Conservation (phyloP, 2,329 filamentous ascomycete species). For the Tolypocladium endophyticum region DNA sequence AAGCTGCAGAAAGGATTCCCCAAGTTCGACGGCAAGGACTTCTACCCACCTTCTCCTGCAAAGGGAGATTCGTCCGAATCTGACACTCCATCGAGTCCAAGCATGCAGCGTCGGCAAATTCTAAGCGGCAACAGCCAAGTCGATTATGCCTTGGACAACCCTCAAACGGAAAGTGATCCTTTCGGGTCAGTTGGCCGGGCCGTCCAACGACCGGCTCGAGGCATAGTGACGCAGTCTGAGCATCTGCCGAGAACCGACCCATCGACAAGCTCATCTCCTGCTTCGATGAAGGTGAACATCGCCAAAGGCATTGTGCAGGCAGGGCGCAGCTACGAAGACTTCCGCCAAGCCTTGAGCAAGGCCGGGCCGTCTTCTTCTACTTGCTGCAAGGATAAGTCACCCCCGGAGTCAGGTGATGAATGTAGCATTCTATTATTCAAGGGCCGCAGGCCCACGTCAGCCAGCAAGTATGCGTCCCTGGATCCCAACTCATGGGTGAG, state of each 20-base stretch:
- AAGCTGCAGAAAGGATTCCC: constrained; percentile 42
- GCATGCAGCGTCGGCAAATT: not conserved
- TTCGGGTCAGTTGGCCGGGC: constrained; percentile 9
- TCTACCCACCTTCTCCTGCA: constrained; percentile 46
- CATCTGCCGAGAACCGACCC: constrained; percentile 13
- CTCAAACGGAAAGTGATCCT: constrained; percentile 9
- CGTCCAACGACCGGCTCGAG: constrained; percentile 9
- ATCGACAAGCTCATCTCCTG: constrained; percentile 9
- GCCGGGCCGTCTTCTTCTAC: constrained; percentile 1
- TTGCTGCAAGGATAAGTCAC: constrained; percentile 12
- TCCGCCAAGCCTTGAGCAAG: constrained; percentile 12
- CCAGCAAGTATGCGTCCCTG: constrained; percentile 17
- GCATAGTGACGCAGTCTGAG: constrained; percentile 22
- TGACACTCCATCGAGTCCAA: not conserved
- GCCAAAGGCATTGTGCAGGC: constrained; percentile 12
- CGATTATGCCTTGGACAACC: not conserved
- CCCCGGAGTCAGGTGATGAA: constrained; percentile 21
- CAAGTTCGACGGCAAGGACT: constrained; percentile 56
- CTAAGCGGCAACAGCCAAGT: not conserved
- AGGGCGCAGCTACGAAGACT: constrained; percentile 15
- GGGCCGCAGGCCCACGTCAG: constrained; percentile 19
- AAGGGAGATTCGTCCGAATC: constrained; percentile 1
- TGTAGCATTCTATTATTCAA: constrained; percentile 27
- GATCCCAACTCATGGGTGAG: not conserved
- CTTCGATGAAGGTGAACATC: constrained; percentile 11